Conservation (phyloP, 345 rosid species). For the Eucalyptus guilfoylei region DNA sequence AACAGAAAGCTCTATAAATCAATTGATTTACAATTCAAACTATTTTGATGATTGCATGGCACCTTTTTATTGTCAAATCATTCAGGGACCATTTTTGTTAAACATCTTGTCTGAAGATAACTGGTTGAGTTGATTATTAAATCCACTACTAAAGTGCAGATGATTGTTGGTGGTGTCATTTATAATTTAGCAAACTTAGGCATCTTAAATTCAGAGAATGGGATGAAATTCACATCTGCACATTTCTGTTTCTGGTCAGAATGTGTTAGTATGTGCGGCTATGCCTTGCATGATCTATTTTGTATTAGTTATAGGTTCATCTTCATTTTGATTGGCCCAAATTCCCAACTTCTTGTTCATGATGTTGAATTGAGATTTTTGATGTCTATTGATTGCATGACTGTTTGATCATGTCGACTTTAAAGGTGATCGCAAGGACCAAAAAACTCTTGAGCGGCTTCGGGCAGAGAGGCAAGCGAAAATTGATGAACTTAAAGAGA, state of each 20-base stretch:
- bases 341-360: neutral
- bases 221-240: neutral
- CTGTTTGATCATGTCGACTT: neutral
- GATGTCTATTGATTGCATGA: neutral
- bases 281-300: neutral
- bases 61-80: neutral
- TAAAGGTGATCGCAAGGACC: slow-evolving; percentile 77
- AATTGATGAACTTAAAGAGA: slow-evolving; percentile 92
- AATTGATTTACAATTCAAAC: neutral
- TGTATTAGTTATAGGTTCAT: neutral
- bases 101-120: neutral
- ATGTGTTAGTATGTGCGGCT: neutral
- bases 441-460: slow-evolving; percentile 68
- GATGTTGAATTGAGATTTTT: neutral
- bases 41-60: neutral
- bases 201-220: neutral
- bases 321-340: neutral
- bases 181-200: neutral
- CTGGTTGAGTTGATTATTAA: neutral
- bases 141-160: neutral
- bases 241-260: neutral
- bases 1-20: neutral
- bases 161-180: neutral
- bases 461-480: slow-evolving; percentile 83
- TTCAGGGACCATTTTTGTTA: neutral